Percentiles rank a stretch among this genome's conserved stretches.
phyloP scores from a whole-genome alignment of 768 basidiomycete genomes.

The Coprinopsis marcescibilis region DNA sequence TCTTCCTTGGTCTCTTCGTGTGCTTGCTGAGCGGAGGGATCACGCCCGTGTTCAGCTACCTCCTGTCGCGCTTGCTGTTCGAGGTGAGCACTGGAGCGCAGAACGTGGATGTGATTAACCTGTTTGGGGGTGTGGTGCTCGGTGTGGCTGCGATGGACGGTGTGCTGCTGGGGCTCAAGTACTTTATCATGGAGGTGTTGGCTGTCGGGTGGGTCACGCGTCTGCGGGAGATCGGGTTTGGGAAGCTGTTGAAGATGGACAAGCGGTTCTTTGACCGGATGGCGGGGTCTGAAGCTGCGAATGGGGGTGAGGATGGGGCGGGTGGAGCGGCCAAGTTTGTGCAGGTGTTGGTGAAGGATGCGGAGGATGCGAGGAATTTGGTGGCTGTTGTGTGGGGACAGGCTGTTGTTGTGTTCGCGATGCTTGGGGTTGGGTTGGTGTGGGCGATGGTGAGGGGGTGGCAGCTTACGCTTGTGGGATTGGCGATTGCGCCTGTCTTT shows the following conservation, averaged over 20 bases:
- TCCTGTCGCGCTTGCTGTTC: slow-evolving; percentile 77
- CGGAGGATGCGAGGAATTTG: slow-evolving; percentile 78
- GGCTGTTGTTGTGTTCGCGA: slow-evolving; percentile 63
- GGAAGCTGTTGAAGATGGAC: slow-evolving; percentile 68
- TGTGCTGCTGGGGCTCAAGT: slow-evolving; percentile 67
- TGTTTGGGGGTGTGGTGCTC: slow-evolving; percentile 68
- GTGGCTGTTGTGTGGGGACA: slow-evolving; percentile 71
- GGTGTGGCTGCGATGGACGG: slow-evolving; percentile 74
- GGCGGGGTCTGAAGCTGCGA: slow-evolving; percentile 48
- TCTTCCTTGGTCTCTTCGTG: slow-evolving; percentile 64
- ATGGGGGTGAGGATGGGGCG: too few species aligned
- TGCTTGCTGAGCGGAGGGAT: slow-evolving; percentile 73
- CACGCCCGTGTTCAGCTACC: slow-evolving; percentile 89
- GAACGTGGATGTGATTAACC: slow-evolving; percentile 55
- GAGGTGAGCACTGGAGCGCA: slow-evolving; percentile 69
- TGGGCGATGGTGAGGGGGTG: slow-evolving; percentile 90
- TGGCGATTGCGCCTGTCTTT: slow-evolving; percentile 85
- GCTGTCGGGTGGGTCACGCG: slow-evolving; percentile 70
- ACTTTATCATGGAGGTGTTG: slow-evolving; percentile 70
- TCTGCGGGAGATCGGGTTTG: slow-evolving; percentile 53
- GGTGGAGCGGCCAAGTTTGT: too few species aligned
- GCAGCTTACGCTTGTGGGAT: slow-evolving; percentile 88
- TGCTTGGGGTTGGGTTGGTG: slow-evolving; percentile 77
- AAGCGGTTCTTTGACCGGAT: slow-evolving; percentile 78
- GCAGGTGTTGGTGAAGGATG: slow-evolving; percentile 80